Conservation (phyloP, 1,139 yeast genomes). For the Candida smagusa region DNA sequence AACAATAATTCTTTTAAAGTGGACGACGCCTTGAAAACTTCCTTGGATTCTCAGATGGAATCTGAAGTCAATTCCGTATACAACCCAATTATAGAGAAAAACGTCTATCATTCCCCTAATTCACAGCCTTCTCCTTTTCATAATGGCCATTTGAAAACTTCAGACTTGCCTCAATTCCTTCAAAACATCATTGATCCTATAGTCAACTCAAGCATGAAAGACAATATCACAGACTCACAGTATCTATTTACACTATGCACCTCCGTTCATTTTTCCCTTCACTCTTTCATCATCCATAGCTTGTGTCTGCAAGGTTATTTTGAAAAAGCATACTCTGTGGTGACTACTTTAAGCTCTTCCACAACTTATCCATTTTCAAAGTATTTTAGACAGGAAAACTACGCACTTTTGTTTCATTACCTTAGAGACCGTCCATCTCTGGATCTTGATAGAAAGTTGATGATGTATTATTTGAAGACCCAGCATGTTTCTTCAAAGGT, state of each 20-base stretch:
- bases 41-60: constrained; percentile 10
- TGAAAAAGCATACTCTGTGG: constrained; percentile 25
- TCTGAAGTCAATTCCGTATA: constrained; percentile 10
- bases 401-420: constrained; percentile 14
- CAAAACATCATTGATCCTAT: constrained; percentile 16
- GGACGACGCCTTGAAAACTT: constrained; percentile 12
- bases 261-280: constrained; percentile 25
- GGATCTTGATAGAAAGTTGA: not conserved
- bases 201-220: constrained; percentile 13
- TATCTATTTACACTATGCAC: constrained; percentile 17
- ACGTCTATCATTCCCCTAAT: constrained; percentile 23
- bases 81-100: constrained; percentile 27
- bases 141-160: constrained; percentile 22
- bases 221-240: constrained; percentile 9
- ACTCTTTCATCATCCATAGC: constrained; percentile 24
- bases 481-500: not conserved
- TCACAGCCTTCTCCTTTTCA: constrained; percentile 22
- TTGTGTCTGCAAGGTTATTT: constrained; percentile 25
- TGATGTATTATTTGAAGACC: not conserved
- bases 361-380: constrained; percentile 12
- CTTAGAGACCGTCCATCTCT: not conserved
- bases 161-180: constrained; percentile 33
- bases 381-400: constrained; percentile 19
- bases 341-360: constrained; percentile 11
- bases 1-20: constrained; percentile 12